A percentile compares a stretch with the other conserved stretches of the same genome.
phyloP scores from a whole-genome alignment of 768 basidiomycete genomes.

The Termitomyces sp. region DNA sequence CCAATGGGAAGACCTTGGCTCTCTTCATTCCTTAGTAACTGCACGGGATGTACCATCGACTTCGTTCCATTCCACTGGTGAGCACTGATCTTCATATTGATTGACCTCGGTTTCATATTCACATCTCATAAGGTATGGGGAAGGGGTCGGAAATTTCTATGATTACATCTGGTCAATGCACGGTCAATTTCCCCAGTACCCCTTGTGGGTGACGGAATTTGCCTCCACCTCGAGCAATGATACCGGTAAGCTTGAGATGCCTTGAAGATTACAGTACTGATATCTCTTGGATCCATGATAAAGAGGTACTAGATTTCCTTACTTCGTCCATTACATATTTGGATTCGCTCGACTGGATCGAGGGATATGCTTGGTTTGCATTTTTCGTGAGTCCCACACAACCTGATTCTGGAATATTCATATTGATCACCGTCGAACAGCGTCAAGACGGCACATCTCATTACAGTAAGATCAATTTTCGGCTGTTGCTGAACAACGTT shows the following conservation, averaged over 20 bases:
- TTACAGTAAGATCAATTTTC: conserved; percentile 14
- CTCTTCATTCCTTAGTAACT: conserved; percentile 27
- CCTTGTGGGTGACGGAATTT: conserved; percentile 34
- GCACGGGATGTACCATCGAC: conserved; percentile 31
- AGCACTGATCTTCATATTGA: conserved; percentile 18
- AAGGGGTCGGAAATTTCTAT: conserved; percentile 29
- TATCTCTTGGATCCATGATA: neutral
- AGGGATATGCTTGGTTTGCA: conserved; percentile 51
- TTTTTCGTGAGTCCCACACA: conserved; percentile 14
- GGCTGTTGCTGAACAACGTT: neutral
- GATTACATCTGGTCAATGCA: conserved; percentile 31
- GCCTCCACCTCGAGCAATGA: conserved; percentile 16
- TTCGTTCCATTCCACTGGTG: conserved; percentile 35
- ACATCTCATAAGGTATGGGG: conserved; percentile 21
- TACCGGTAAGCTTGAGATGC: conserved; percentile 6
- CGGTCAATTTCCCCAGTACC: conserved; percentile 25
- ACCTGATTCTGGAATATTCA: neutral
- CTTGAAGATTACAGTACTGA: neutral
- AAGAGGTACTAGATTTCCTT: conserved; percentile 26
- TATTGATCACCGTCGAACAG: conserved; percentile 1
- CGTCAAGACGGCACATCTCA: conserved; percentile 17
- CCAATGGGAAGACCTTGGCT: conserved; percentile 30
- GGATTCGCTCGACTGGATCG: conserved; percentile 38
- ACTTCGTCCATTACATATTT: conserved; percentile 37
- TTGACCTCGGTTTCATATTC: neutral